Base-by-base conservation (phyloP, 352 stramenopile species). In the Phytophthora crassamura region DNA sequence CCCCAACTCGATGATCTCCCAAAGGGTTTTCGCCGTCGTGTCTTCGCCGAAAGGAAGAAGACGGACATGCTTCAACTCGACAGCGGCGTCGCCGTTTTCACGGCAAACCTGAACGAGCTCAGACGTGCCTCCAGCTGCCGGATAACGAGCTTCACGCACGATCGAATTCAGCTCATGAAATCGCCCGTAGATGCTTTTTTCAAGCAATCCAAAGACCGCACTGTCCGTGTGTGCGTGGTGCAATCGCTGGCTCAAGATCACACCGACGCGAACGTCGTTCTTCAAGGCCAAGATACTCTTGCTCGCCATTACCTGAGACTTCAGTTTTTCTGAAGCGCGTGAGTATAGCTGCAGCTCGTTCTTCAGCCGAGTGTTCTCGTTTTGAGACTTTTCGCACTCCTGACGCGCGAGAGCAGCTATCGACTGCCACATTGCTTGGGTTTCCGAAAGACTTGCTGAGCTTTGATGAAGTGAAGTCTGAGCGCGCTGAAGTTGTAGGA, bases 111-210 rank as follows among this genome's bases (percentile, higher is more conserved):
- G 38, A 15, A 59, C 41, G 51, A 50, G 10, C 18, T 59, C 51
- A 32, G 40, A 22, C 25, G 5, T 50, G n/a, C 12, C 28, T 18
- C 7, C 28, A 7, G 36, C 18, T 38, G 22, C 7, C 7, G 36
- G 35, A 9, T 55, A 41, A 28, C 25, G 47, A 9, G 49, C 38
- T 41, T 70, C 55, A 15, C 14, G 15, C 4, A 66, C n/a, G 2
- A 66, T 71, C 7, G 18, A 20, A n/a, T 52, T 41, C 6, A 71
- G 30, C 15, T 71, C 63, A 7, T 71, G 55, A 5, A 49, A 49
- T 10, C 63, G 55, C 20, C 16, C 35, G 15, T 67, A 46, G 12
- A 71, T 45, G 20, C 38, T 60, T 10, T 7, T 38, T 25, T 71
- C 63, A 7, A 71, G 41, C 10, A 38, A 9, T 5, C 53, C 56